Base-by-base conservation (phyloP, 306 rosid species). In the Lotus japonicus region DNA sequence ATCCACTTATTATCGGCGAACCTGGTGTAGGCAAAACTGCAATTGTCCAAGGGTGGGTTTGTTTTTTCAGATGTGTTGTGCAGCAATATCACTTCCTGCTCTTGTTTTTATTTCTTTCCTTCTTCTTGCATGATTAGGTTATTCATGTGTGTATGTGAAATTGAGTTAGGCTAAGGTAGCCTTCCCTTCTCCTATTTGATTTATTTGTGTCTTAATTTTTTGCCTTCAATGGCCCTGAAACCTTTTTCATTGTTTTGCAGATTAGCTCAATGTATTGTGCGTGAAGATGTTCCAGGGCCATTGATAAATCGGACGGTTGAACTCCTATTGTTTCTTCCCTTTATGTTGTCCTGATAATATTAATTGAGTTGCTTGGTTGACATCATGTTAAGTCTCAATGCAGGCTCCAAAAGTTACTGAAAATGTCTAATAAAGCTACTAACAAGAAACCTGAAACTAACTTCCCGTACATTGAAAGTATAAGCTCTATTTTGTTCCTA, bases 21-120 rank as follows among this genome's bases (percentile, higher is more conserved):
- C 99, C 97, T 15, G 99, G 99, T 72, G 99, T 90, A 50, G 97
- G 99, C 61, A 94, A 94, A 84, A 94, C 99, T 44, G 99, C 99
- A 46, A 94, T 94, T 66, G 99, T 95, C 33, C 97, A 94, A 87
- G 99, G 99, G n/a, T n/a, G n/a, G n/a, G 99, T 94, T 82, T 50
- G 90, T 43, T 58, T 55, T 56, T 66, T 58, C 41, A 49, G 41
- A 42, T 63, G 50, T 46, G 51, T 52, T 35, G 33, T 41, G 16
- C 11, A n/a, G n/a, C n/a, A 11, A 28, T 21, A 43, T 41, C 33
- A 18, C 31, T 51, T 42, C 0, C 42, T 36, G n/a, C n/a, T n/a
- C 6, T 50, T 23, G 6, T 11, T 39, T 18, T 31, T 39, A 11
- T 55, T 19, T 64, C 46, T 38, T 64, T 65, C 38, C 60, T 54